Base-by-base conservation (phyloP, 495 filamentous ascomycete genomes). In the Aspergillus indologenus region DNA sequence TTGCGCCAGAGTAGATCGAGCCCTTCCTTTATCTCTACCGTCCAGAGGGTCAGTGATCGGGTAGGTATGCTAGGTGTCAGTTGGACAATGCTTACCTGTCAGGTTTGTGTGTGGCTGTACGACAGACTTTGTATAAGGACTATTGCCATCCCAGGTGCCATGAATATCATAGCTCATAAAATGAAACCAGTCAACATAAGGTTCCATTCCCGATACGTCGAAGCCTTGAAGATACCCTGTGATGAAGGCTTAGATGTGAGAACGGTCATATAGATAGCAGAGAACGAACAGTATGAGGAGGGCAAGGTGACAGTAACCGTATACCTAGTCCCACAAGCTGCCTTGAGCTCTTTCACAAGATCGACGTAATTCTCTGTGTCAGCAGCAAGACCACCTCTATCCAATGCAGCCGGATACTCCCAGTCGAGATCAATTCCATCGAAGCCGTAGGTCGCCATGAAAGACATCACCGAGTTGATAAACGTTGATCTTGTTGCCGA, bases 361-460 rank as follows among this genome's bases (percentile, higher is more conserved):
- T 20, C 22, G 1, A 75, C 69, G 44, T 71, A 75, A 60, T 85
- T 83, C 1, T 54, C 60, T 6, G 56, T 69, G 60, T 85, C 81
- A 4, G 49, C 71, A 6, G 44, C 7, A 0, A 46, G 50, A 0
- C 82, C 80, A 14, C 71, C 64, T 15, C 75, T 70, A 2, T 80
- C 76, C 11, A 57, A 23, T 5, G 73, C 69, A 0, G 20, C 73
- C 0, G 81, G 81, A 61, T 81, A 85, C 40, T 85, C 80, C 82
- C 83, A 86, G 61, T 85, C 83, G 14, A 86, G 47, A 59, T 87
- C 83, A 1, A 84, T 65, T 1, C 85, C 85, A 49, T 81, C 68
- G 52, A 85, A 84, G 3, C 72, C 74, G 34, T 81, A 82, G 12
- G 62, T 59, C 0, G 65, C 31, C 75, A 84, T 75, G 63, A 81